phyloP scores from a whole-genome alignment of 192 early-diverging fungal species.

The Podila verticillata region DNA sequence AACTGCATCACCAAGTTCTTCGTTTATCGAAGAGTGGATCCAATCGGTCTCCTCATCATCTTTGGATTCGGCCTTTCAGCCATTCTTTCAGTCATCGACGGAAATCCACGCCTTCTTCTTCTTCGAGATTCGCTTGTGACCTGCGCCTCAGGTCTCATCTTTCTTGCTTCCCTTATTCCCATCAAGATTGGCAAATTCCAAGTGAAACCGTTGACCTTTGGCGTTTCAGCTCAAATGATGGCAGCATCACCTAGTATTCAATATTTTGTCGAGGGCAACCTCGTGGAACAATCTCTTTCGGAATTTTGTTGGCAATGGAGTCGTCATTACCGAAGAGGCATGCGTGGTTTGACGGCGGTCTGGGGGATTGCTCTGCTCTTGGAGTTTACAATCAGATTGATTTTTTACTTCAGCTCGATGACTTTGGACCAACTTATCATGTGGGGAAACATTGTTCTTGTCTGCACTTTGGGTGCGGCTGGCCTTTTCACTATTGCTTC shows the following conservation, averaged over 20 bases:
- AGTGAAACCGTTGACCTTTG: constrained; percentile 52
- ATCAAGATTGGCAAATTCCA: constrained; percentile 33
- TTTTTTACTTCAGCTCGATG: constrained; percentile 48
- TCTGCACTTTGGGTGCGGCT: constrained; percentile 13
- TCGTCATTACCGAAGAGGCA: constrained; percentile 33
- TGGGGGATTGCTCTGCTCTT: constrained; percentile 55
- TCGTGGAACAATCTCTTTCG: constrained; percentile 28
- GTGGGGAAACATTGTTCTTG: constrained; percentile 47
- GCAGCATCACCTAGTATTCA: constrained; percentile 32
- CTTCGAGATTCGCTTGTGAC: constrained; percentile 59
- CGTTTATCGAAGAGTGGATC: constrained; percentile 33
- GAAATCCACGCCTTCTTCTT: constrained; percentile 52
- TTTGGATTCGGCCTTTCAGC: constrained; percentile 52
- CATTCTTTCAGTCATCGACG: constrained; percentile 50
- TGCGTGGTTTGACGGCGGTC: constrained; percentile 43
- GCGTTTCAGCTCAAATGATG: constrained; percentile 48
- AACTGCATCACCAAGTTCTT: constrained; percentile 34
- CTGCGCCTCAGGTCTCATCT: constrained; percentile 39
- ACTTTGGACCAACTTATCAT: constrained; percentile 50
- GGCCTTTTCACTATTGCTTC: constrained; percentile 4
- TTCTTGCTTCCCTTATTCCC: constrained; percentile 52
- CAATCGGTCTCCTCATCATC: constrained; percentile 47
- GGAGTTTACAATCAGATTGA: constrained; percentile 52
- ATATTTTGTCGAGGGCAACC: constrained; percentile 33
- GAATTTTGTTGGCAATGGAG: constrained; percentile 53